phyloP scores from a whole-genome alignment of 805 yeast species.

The Candida koratica region DNA sequence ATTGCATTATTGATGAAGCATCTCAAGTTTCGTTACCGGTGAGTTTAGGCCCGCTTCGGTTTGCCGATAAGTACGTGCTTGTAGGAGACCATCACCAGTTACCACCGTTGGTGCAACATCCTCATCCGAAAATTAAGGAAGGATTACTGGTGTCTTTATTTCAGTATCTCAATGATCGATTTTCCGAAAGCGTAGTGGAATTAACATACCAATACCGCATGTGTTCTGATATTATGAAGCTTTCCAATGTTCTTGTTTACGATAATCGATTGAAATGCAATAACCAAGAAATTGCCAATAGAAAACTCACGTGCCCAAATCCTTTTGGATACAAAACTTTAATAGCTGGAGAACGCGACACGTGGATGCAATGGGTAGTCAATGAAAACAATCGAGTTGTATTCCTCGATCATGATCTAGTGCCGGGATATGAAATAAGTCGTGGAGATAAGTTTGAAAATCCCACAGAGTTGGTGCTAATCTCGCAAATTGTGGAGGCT shows the following conservation, averaged over 20 bases:
- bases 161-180: conserved; percentile 62
- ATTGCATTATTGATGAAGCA: conserved; percentile 94
- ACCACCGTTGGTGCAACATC: conserved; percentile 74
- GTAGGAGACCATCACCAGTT: conserved; percentile 97
- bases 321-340: conserved; percentile 18
- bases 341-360: conserved; percentile 12
- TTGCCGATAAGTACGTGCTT: conserved; percentile 72
- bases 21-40: conserved; percentile 92
- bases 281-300: conserved; percentile 55
- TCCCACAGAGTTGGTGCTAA: conserved; percentile 63
- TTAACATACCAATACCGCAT: conserved; percentile 84
- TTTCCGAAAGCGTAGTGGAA: conserved; percentile 73
- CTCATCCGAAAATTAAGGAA: conserved; percentile 55
- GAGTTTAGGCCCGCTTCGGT: conserved; percentile 81
- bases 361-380: conserved; percentile 59
- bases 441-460: conserved; percentile 69
- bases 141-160: conserved; percentile 78
- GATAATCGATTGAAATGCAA: conserved; percentile 78
- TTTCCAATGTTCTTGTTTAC: conserved; percentile 78
- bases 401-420: conserved; percentile 73
- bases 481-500: conserved; percentile 57
- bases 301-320: conserved; percentile 48
- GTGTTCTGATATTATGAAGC: conserved; percentile 82
- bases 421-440: conserved; percentile 54
- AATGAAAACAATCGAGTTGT: conserved; percentile 58